A percentile compares a stretch with the other conserved stretches of the same genome.
phyloP scores from a whole-genome alignment of 139 green algal genomes.

The Dunaliella sp. region DNA sequence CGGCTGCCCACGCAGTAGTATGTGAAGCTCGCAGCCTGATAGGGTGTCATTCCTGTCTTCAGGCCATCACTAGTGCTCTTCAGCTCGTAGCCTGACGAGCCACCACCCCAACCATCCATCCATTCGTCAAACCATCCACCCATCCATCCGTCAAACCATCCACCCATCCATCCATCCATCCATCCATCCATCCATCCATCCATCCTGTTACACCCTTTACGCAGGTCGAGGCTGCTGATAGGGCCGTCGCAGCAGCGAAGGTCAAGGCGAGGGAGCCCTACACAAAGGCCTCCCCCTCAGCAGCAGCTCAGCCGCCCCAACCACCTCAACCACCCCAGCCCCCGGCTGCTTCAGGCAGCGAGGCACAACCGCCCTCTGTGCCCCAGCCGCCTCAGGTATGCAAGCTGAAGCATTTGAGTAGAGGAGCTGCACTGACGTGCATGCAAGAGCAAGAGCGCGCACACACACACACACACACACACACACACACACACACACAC shows the following conservation, averaged over 20 bases:
- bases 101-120: neutral
- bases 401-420: too few relatives aligned
- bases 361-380: neutral
- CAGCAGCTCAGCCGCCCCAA: neutral
- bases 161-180: neutral
- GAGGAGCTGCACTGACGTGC: neutral
- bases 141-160: too few relatives aligned
- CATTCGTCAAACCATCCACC: neutral
- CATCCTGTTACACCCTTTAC: too few relatives aligned
- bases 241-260: neutral
- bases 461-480: neutral
- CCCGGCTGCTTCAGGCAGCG: neutral
- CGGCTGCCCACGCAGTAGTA: neutral
- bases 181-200: neutral
- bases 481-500: conserved; percentile 3
- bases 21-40: neutral
- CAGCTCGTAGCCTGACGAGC: neutral
- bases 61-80: neutral
- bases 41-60: neutral
- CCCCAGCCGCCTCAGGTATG: neutral
- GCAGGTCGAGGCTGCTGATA: neutral
- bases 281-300: neutral
- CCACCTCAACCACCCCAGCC: neutral
- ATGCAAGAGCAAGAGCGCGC: neutral
- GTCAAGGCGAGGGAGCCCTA: neutral